These are phyloP conservation scores for Pichia pseudocactophila DNA, from an alignment of 805 yeast genomes.

Conservation along the genomic window DNA sequence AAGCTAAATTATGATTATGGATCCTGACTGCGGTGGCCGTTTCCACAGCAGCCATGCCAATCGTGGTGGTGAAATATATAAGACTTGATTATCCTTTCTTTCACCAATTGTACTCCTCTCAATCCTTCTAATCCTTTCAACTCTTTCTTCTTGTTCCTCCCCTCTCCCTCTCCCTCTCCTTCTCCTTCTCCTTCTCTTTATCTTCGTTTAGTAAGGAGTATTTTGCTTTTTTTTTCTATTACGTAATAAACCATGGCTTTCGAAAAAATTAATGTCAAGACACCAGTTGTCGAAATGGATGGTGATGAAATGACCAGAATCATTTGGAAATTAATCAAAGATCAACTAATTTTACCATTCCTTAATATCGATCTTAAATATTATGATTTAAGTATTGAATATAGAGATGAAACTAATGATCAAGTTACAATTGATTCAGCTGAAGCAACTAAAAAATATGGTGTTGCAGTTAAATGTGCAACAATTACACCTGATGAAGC, in stretches of 20 bases:
- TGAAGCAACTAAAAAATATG: conserved; percentile 75
- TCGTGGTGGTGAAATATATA: too few relatives aligned
- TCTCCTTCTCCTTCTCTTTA: too few relatives aligned
- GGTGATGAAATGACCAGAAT: conserved; percentile 98
- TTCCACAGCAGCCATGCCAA: too few relatives aligned
- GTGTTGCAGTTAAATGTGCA: conserved; percentile 95
- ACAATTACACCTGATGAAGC: conserved; percentile 98
- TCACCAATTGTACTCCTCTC: too few relatives aligned
- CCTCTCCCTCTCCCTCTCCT: too few relatives aligned
- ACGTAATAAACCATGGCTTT: conserved; percentile 17
- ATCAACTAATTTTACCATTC: conserved; percentile 76
- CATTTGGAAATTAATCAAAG: conserved; percentile 88
- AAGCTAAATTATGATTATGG: too few relatives aligned
- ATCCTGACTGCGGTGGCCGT: too few relatives aligned
- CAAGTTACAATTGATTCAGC: conserved; percentile 87
- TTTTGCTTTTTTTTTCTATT: background rate
- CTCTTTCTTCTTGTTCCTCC: too few relatives aligned
- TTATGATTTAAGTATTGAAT: conserved; percentile 81
- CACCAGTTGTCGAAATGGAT: conserved; percentile 93
- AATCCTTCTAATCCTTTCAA: too few relatives aligned
- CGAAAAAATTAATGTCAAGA: conserved; percentile 65
- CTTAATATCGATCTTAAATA: conserved; percentile 82
- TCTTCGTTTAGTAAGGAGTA: too few relatives aligned
- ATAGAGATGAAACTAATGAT: conserved; percentile 84
- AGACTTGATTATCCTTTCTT: too few relatives aligned